Base-by-base conservation (phyloP, 2,329 filamentous ascomycete genomes). In the Fusarium albidum region DNA sequence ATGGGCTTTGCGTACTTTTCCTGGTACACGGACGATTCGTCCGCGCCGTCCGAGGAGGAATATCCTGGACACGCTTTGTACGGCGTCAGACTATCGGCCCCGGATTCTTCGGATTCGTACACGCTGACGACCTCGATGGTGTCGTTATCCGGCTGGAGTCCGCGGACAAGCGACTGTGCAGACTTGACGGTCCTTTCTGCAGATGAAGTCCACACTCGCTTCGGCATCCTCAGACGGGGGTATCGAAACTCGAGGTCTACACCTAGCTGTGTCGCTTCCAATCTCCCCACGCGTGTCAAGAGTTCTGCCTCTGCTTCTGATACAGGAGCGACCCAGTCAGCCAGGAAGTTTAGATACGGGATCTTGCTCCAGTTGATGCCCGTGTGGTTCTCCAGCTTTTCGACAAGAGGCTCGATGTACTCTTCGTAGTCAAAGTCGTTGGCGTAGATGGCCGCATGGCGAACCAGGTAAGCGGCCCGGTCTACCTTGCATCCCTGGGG, bases 51-150 rank as follows among this genome's bases (percentile, higher is more conserved):
- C 3, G 81, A 81, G 2, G 78, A 78, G 37, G 80, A 84, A 69
- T 88, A 90, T 11, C 80, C 83, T 11, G 85, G 83, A 61, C 87
- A 90, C 32, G 79, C 79, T 67, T 84, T 82, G 71, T 89, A 88
- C 0, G 86, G 85, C 1, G 86, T 89, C 59, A 88, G 70, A 39
- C 73, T 78, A 65, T 88, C 76, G 9, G 85, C 86, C 14, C 85
- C 85, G 3, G 79, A 73, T 54, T 85, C 74, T 50, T 82, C 67
- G 15, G 79, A 79, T 68, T 88, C 85, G 56, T 79, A 79, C 44
- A 88, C 73, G 59, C 76, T 75, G 37, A 84, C 77, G 8, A 85
- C 75, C 39, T 81, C 72, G 54, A 86, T 85, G 43, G 75, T 73
- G 54, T 81, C 77, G 59, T 79, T 81, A 37, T 79, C 78, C 5